These are phyloP conservation scores for Grosmannia serpens DNA, from an alignment of 2,329 filamentous ascomycete species.

Conservation along the genomic window DNA sequence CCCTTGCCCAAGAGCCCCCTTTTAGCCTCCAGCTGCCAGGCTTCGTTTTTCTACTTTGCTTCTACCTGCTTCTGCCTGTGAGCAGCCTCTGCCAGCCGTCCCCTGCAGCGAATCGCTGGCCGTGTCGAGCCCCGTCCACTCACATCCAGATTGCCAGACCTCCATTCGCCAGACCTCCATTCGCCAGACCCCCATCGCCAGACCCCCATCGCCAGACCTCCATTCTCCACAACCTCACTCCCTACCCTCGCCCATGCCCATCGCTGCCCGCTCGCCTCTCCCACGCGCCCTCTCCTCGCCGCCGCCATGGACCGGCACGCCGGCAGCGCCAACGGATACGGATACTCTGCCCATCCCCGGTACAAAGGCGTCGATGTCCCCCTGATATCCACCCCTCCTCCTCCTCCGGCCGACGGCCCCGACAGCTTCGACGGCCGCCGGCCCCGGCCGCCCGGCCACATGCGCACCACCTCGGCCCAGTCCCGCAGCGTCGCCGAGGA, in stretches of 20 bases:
- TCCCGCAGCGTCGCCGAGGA: conserved; percentile 42
- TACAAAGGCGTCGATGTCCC: conserved; percentile 11
- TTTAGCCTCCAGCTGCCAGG: no score
- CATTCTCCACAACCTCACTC: no score
- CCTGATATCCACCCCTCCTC: conserved; percentile 4
- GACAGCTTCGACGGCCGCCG: conserved; percentile 10
- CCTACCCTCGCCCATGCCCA: neutral
- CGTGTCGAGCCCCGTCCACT: no score
- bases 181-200: neutral
- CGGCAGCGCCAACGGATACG: conserved; percentile 8
- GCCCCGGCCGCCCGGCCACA: conserved; percentile 10
- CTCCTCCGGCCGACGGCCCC: neutral
- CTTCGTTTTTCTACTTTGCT: no score
- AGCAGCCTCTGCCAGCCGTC: no score
- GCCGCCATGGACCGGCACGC: conserved; percentile 12
- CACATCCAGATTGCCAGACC: no score
- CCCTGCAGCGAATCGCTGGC: no score
- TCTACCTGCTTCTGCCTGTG: no score
- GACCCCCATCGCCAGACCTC: neutral
- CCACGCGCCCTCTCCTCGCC: neutral
- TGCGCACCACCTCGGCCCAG: conserved; percentile 19
- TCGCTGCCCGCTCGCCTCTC: neutral
- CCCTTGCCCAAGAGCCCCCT: no score
- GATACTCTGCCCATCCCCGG: conserved; percentile 6
- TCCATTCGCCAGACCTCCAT: no score